These are phyloP conservation scores for Fusarium redolens DNA, from an alignment of 2,329 filamentous ascomycete genomes.

Conservation along the genomic window DNA sequence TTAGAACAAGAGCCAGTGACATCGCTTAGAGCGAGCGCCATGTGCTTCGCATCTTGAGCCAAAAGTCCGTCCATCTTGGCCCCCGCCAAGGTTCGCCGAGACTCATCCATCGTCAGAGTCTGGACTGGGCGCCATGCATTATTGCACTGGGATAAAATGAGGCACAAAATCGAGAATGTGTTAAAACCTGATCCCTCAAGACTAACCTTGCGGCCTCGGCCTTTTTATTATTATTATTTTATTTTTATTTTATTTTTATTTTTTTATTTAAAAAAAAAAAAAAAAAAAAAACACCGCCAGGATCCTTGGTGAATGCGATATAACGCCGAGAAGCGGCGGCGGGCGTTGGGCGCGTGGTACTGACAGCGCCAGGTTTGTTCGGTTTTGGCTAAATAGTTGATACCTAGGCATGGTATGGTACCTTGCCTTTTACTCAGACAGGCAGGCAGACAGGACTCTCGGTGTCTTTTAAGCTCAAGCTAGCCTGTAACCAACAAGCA, in stretches of 20 bases:
- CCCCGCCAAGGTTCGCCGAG: constrained; percentile 35
- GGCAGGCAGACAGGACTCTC: constrained; percentile 12
- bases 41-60: constrained; percentile 37
- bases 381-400: constrained; percentile 1
- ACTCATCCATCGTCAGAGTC: constrained; percentile 27
- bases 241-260: too few species aligned
- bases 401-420: not conserved
- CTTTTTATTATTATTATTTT: not conserved
- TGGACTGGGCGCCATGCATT: constrained; percentile 33
- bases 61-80: constrained; percentile 31
- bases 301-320: not conserved
- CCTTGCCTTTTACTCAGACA: constrained; percentile 7
- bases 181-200: not conserved
- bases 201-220: not conserved
- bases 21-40: constrained; percentile 34
- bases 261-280: too few species aligned
- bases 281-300: not conserved
- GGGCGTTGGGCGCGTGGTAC: constrained; percentile 17
- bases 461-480: constrained; percentile 27
- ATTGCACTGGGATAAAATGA: constrained; percentile 7
- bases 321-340: constrained; percentile 1
- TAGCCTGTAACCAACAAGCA: constrained; percentile 9
- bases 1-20: constrained; percentile 30
- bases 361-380: not conserved
- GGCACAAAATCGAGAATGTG: not conserved